Conservation (phyloP, 345 rosid genomes). For the Hibiscus tridactylites region DNA sequence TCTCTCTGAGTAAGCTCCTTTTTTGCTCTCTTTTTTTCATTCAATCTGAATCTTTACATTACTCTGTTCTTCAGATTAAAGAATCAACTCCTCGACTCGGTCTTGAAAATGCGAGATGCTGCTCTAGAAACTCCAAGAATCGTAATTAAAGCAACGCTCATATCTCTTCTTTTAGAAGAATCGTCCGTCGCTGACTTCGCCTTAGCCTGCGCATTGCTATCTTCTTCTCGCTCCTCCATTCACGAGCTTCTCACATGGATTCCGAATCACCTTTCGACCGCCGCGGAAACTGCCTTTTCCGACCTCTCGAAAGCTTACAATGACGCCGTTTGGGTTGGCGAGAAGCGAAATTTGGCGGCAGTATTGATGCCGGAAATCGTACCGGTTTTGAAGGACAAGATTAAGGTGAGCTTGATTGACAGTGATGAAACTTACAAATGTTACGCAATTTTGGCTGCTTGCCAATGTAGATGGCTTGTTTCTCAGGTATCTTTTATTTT, state of each 20-base stretch:
- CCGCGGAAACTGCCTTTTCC: conserved; percentile 29
- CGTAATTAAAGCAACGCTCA: conserved; percentile 38
- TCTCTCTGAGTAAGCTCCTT: conserved; percentile 38
- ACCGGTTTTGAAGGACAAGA: conserved; percentile 48
- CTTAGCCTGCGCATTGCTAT: conserved; percentile 60
- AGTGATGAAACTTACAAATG: conserved; percentile 44
- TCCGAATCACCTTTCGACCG: conserved; percentile 26
- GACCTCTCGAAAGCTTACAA: conserved; percentile 35
- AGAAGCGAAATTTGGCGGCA: conserved; percentile 23
- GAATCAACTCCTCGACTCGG: conserved; percentile 28
- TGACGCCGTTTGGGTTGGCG: not conserved
- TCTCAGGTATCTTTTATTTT: conserved; percentile 40
- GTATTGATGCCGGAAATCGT: conserved; percentile 50
- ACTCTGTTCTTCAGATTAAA: not conserved
- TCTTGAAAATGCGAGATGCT: conserved; percentile 31
- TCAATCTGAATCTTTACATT: not conserved
- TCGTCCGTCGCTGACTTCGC: conserved; percentile 35
- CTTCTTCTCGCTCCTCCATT: conserved; percentile 42
- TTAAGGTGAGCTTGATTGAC: conserved; percentile 61
- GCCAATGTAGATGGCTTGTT: conserved; percentile 81
- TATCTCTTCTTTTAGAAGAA: conserved; percentile 35
- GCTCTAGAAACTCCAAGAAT: conserved; percentile 37
- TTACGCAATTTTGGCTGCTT: conserved; percentile 58
- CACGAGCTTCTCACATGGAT: conserved; percentile 72
- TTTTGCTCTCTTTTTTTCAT: not conserved